A percentile compares a stretch with the other conserved stretches of the same genome.
Conservation (phyloP, 495 filamentous ascomycete genomes). For the Penicillium arizonense region DNA sequence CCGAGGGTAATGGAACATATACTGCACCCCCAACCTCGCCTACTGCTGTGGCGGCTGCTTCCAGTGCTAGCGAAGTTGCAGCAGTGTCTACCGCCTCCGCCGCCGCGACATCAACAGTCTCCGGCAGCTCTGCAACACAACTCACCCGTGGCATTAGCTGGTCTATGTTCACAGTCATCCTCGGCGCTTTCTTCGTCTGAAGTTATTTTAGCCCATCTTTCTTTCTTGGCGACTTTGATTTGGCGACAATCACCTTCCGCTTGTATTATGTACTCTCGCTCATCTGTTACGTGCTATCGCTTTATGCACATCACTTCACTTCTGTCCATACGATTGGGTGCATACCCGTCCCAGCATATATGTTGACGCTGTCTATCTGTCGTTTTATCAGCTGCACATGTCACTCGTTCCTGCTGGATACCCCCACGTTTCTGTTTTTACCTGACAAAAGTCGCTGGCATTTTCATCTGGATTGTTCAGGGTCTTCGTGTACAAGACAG, state of each 20-base stretch:
- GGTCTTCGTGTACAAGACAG: not conserved
- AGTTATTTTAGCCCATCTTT: slow-evolving; percentile 2
- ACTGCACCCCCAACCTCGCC: slow-evolving; percentile 8
- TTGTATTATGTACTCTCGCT: slow-evolving; percentile 1
- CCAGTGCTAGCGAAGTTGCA: slow-evolving; percentile 3
- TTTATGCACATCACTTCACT: slow-evolving; percentile 2
- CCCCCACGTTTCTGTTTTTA: not conserved
- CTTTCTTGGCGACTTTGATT: slow-evolving; percentile 3
- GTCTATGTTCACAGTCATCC: slow-evolving; percentile 9
- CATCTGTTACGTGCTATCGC: not conserved
- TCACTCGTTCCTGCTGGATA: slow-evolving; percentile 4
- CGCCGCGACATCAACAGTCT: slow-evolving; percentile 1
- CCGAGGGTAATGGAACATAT: slow-evolving; percentile 16
- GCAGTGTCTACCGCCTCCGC: not conserved
- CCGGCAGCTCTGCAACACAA: slow-evolving; percentile 10
- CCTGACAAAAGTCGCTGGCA: not conserved
- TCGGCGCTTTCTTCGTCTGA: slow-evolving; percentile 13
- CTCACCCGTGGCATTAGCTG: slow-evolving; percentile 9
- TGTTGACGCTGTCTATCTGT: not conserved
- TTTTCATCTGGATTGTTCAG: not conserved
- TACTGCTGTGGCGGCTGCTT: slow-evolving; percentile 7
- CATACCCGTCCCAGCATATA: not conserved
- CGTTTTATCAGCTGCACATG: slow-evolving; percentile 6
- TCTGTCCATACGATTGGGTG: slow-evolving; percentile 10
- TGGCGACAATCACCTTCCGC: not conserved